Conservation (phyloP, 306 rosid species). For the Lupinus albus region DNA sequence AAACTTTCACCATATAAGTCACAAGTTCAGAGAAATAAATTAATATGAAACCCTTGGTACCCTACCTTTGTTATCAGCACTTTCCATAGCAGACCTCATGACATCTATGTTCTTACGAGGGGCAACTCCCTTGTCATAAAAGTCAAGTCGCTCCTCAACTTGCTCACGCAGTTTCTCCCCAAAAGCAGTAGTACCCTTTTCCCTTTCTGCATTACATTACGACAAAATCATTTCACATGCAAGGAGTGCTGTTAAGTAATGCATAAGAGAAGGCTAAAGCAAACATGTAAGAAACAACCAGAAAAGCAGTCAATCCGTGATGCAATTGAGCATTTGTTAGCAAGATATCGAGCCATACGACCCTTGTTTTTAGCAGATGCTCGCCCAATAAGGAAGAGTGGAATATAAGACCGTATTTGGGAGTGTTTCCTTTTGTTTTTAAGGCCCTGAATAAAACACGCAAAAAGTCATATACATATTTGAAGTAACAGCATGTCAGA, state of each 20-base stretch:
- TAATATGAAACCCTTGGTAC: background rate
- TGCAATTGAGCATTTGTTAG: constrained; percentile 96
- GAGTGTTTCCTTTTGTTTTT: constrained; percentile 94
- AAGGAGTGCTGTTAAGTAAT: background rate
- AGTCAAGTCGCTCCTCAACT: constrained; percentile 99
- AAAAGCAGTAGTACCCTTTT: constrained; percentile 61
- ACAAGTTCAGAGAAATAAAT: background rate
- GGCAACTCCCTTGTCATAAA: constrained; percentile 97
- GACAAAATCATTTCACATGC: constrained; percentile 15
- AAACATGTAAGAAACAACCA: constrained; percentile 47
- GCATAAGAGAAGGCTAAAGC: background rate
- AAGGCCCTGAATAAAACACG: constrained; percentile 72
- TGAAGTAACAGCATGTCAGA: background rate
- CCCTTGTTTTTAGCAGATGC: constrained; percentile 94
- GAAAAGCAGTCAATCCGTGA: constrained; percentile 97
- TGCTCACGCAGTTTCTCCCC: constrained; percentile 95
- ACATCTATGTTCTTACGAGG: constrained; percentile 96
- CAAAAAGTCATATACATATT: background rate
- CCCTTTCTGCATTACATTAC: constrained; percentile 59
- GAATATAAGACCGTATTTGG: constrained; percentile 90
- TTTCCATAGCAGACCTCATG: constrained; percentile 89
- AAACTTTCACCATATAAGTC: background rate
- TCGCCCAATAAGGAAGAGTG: constrained; percentile 96
- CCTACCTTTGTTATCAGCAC: constrained; percentile 60
- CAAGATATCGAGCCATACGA: constrained; percentile 98